Percentiles rank a stretch among this genome's conserved stretches.
These are phyloP conservation scores for Passalora sequoiae DNA, from an alignment of 2,329 filamentous ascomycete species.

Conservation along the genomic window DNA sequence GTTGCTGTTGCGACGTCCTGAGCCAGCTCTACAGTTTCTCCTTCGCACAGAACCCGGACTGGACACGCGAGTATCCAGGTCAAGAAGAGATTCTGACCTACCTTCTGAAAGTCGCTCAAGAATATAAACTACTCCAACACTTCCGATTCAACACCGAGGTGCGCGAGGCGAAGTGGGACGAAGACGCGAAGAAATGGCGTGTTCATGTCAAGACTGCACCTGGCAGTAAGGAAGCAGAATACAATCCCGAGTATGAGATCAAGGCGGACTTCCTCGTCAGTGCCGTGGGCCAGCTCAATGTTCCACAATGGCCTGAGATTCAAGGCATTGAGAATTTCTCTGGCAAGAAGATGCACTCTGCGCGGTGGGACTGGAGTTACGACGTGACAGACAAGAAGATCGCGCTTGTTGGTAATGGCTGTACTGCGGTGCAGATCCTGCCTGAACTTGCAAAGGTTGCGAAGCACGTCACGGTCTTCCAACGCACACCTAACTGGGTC, in stretches of 20 bases:
- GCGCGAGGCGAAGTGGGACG: slow-evolving; percentile 52
- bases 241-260: slow-evolving; percentile 48
- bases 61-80: slow-evolving; percentile 54
- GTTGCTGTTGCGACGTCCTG: slow-evolving; percentile 42
- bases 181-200: slow-evolving; percentile 48
- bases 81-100: slow-evolving; percentile 59
- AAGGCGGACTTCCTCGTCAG: slow-evolving; percentile 53
- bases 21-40: slow-evolving; percentile 55
- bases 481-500: slow-evolving; percentile 57
- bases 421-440: slow-evolving; percentile 55
- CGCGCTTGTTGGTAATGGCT: slow-evolving; percentile 58
- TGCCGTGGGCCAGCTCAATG: slow-evolving; percentile 56
- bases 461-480: slow-evolving; percentile 50
- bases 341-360: slow-evolving; percentile 53
- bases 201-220: slow-evolving; percentile 46
- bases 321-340: slow-evolving; percentile 45
- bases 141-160: slow-evolving; percentile 55
- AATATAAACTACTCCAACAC: slow-evolving; percentile 52
- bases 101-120: slow-evolving; percentile 49
- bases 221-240: slow-evolving; percentile 52
- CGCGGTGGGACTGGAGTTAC: slow-evolving; percentile 58
- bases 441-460: slow-evolving; percentile 52
- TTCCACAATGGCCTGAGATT: slow-evolving; percentile 48
- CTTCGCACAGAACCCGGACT: slow-evolving; percentile 56
- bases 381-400: slow-evolving; percentile 51